Evolutionary conservation across 1,139 yeast genomes (phyloP).

Genomic region (Kodamaea anthophila): DNA sequence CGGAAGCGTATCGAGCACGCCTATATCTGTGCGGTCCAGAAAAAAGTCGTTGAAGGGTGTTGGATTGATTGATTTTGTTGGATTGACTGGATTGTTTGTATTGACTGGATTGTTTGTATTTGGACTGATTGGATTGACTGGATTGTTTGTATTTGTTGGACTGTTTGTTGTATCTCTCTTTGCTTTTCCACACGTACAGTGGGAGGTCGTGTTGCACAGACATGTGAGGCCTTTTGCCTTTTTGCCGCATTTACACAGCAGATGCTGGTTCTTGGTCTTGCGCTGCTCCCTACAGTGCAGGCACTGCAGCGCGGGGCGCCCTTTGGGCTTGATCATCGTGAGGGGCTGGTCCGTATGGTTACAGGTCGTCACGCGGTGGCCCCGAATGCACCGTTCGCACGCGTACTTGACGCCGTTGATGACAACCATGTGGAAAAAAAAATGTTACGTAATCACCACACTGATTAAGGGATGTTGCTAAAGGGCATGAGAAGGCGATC

Average conservation of each 20-base stretch:
- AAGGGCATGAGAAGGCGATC: no score
- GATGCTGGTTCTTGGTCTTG: constrained; percentile 62
- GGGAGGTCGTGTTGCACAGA: constrained; percentile 46
- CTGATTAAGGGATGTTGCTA: no score
- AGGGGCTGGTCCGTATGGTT: constrained; percentile 87
- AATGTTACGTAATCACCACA: no score
- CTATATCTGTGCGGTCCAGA: no score
- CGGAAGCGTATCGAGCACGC: no score
- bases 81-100: no score
- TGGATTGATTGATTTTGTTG: no score
- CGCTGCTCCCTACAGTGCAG: constrained; percentile 79
- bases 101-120: no score
- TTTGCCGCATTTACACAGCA: constrained; percentile 68
- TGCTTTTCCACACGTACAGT: constrained; percentile 65
- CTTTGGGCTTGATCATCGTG: constrained; percentile 91
- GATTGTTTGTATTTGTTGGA: no score
- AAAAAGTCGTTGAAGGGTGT: no score
- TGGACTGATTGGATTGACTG: no score
- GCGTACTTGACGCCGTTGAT: constrained; percentile 93
- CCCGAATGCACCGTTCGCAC: constrained; percentile 92
- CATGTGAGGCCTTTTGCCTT: constrained; percentile 48
- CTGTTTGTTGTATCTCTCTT: no score
- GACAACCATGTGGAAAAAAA: constrained; percentile 76
- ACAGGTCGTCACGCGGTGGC: constrained; percentile 92
- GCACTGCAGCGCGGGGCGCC: constrained; percentile 92